Evolutionary conservation across 169 alveolate species (phyloP), one percentile per base, ranked within the genome.

Genomic region (Plasmodium fragile): DNA sequence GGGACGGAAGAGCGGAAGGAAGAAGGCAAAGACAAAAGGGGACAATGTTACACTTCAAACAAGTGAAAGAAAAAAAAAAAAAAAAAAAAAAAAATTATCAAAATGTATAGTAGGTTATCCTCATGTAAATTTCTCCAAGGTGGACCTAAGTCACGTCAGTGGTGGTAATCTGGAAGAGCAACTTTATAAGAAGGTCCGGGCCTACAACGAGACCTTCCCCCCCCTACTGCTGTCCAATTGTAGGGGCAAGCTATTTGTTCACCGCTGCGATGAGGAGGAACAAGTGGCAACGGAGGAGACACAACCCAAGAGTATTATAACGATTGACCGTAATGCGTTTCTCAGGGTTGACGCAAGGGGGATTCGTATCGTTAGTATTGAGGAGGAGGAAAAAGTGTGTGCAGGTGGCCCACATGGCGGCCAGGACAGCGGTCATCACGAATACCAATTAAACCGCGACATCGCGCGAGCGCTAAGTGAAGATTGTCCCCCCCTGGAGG

Each of bases 171-270:
- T 25, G 43, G 18, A 18, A 28, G 65, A 75, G 79, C n/a, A 6
- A 5, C 30, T 73, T 73, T 22, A 34, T 25, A 32, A 85, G 55
- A 77, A 73, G 25, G 6, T 85, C 11, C 41, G 80, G 3, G 25
- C 34, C 7, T 85, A 85, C 59, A 18, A 73, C 43, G 69, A 34
- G 0, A n/a, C 39, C 7, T 75, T 73, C 18, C 93, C 93, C 2
- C 34, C 70, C 8, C 43, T 85, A 25, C 43, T 85, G 1, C 43
- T 85, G 28, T 85, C 93, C 8, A 85, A 53, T 41, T 85, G 79
- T 85, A 85, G 43, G 30, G 93, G 93, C 0, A 85, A 85, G 18
- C 79, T 85, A 32, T 85, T 41, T 53, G 43, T 85, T n/a, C 93
- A 85, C 22, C 53, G 43, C 79, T 72, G 53, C 22, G 55, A 30